phyloP scores from a whole-genome alignment of 345 rosid genomes.

The Euphorbia peplus region DNA sequence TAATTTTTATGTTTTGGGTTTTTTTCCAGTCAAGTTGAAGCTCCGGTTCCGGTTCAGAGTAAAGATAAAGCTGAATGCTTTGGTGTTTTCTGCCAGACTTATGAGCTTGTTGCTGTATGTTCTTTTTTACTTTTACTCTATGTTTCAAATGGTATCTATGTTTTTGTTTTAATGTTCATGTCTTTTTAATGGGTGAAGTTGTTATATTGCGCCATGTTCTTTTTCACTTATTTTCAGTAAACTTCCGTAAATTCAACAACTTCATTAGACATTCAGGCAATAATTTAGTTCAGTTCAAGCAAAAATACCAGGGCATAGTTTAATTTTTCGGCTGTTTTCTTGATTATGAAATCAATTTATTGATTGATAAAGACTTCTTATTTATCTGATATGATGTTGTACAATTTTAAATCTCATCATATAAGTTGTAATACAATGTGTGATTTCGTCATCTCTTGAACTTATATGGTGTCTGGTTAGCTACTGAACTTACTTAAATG shows the following conservation, averaged over 20 bases:
- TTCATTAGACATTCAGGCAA: no score
- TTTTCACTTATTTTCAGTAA: no score
- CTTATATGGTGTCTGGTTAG: no score
- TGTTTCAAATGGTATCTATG: background rate
- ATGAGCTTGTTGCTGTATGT: constrained; percentile 86
- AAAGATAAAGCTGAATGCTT: constrained; percentile 63
- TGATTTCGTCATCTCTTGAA: no score
- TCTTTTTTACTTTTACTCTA: background rate
- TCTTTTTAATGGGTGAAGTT: background rate
- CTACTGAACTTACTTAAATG: no score
- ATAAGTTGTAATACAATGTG: background rate
- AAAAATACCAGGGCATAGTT: no score
- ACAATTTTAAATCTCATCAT: background rate
- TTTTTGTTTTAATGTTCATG: background rate
- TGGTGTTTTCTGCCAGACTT: constrained; percentile 93
- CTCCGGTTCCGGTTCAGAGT: constrained; percentile 44
- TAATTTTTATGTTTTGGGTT: constrained; percentile 1
- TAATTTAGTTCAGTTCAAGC: no score
- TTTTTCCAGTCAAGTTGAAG: constrained; percentile 41
- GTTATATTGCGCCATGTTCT: no score
- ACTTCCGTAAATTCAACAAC: no score
- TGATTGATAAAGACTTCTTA: background rate
- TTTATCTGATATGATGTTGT: background rate
- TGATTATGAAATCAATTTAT: background rate
- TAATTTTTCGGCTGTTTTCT: no score